Conservation (phyloP, 768 basidiomycete species). For the Russula dissimulans region DNA sequence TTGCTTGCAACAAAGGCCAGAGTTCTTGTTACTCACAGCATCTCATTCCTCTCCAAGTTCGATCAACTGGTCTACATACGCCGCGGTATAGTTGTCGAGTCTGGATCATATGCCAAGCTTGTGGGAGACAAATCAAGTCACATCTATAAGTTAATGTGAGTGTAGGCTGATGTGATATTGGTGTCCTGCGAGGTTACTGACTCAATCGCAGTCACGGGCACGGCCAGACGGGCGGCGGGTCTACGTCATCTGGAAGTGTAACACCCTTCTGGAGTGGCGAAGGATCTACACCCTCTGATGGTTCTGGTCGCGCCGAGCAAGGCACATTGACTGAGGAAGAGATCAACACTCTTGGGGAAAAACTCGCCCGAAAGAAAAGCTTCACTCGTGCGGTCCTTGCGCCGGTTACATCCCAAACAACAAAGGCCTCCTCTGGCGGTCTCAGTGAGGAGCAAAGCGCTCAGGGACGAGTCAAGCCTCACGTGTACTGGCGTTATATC, state of each 20-base stretch:
- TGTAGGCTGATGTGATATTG: neutral
- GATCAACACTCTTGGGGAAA: conserved; percentile 31
- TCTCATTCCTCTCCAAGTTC: conserved; percentile 73
- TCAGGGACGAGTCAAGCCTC: conserved; percentile 67
- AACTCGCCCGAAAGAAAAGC: conserved; percentile 46
- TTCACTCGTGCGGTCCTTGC: conserved; percentile 48
- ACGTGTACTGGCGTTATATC: conserved; percentile 73
- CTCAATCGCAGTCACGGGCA: conserved; percentile 13
- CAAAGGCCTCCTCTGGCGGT: conserved; percentile 35
- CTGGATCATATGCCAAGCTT: conserved; percentile 53
- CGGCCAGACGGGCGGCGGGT: conserved; percentile 3
- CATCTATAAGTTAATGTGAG: conserved; percentile 68
- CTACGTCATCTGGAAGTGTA: conserved; percentile 7
- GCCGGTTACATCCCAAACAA: conserved; percentile 29
- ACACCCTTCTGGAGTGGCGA: conserved; percentile 22
- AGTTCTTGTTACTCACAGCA: conserved; percentile 78
- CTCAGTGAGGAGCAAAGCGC: conserved; percentile 64
- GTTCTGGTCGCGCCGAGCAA: conserved; percentile 13
- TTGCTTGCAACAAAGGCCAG: conserved; percentile 76
- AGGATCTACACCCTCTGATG: neutral
- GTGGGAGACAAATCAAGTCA: conserved; percentile 54
- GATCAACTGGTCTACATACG: conserved; percentile 69
- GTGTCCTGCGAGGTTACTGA: neutral
- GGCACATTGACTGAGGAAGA: conserved; percentile 11
- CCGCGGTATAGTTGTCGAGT: conserved; percentile 74